Conservation (phyloP, 495 filamentous ascomycete genomes). For the Penicillium flavigenum region DNA sequence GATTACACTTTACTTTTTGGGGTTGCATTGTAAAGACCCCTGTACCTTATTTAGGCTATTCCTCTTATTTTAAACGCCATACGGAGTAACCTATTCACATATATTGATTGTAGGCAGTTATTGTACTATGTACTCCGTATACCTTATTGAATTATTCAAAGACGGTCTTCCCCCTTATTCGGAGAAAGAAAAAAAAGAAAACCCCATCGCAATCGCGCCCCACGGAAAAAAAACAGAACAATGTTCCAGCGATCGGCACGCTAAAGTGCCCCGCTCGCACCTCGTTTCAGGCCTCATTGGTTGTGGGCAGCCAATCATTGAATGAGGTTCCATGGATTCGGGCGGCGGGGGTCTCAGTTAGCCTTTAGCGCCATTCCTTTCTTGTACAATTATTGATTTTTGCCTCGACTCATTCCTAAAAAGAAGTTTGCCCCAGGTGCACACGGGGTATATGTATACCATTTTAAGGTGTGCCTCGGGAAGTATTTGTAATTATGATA, state of each 20-base stretch:
- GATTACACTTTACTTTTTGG: neutral
- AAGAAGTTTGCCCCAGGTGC: neutral
- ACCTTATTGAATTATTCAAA: neutral
- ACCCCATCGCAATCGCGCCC: neutral
- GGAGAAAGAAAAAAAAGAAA: neutral
- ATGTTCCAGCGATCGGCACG: conserved; percentile 11
- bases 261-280: conserved; percentile 8
- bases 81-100: neutral
- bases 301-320: conserved; percentile 2
- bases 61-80: neutral
- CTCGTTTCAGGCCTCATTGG: conserved; percentile 11
- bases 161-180: neutral
- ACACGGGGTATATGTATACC: neutral
- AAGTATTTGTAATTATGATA: conserved; percentile 5
- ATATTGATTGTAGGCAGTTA: neutral
- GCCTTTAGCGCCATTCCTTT: conserved; percentile 7
- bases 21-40: conserved; percentile 4
- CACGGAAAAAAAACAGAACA: conserved; percentile 5
- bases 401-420: neutral
- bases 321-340: neutral
- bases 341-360: conserved; percentile 3
- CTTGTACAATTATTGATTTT: conserved; percentile 7
- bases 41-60: neutral
- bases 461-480: neutral
- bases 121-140: neutral